These are phyloP conservation scores for Picochlorum sp. DNA, from an alignment of 139 green algal genomes.

Conservation along the genomic window DNA sequence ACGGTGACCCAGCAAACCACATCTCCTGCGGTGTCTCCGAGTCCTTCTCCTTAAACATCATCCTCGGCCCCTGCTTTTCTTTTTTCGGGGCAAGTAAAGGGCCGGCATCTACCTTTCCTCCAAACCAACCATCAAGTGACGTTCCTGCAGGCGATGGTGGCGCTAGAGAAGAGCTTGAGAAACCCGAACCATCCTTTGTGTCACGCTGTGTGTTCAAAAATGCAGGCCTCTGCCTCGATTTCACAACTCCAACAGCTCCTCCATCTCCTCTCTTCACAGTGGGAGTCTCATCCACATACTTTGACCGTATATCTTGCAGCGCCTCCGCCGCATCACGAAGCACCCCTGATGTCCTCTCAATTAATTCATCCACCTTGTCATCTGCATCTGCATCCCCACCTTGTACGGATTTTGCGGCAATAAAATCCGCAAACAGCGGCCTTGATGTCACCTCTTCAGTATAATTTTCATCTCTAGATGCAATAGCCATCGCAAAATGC, in stretches of 20 bases:
- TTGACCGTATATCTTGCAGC: constrained; percentile 25
- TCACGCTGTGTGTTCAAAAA: neutral
- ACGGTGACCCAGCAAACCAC: no score
- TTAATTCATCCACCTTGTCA: constrained; percentile 26
- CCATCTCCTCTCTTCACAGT: neutral
- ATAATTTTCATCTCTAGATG: no score
- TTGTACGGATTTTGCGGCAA: neutral
- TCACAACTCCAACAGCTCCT: neutral
- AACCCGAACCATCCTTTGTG: neutral
- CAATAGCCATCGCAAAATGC: no score
- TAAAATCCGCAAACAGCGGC: neutral
- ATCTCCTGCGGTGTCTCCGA: neutral
- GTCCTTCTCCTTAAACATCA: neutral
- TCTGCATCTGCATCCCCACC: neutral
- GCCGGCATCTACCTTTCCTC: constrained; percentile 26
- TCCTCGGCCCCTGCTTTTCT: neutral
- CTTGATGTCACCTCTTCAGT: no score
- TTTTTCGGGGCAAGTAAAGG: constrained; percentile 8
- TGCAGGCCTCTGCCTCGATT: neutral
- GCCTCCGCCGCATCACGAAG: constrained; percentile 34
- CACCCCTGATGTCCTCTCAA: constrained; percentile 31
- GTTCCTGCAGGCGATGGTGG: neutral
- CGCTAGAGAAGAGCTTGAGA: neutral
- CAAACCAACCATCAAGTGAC: constrained; percentile 29
- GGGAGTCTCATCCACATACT: neutral